Conservation (phyloP, 2,329 filamentous ascomycete genomes). For the Colletotrichum simmondsii region DNA sequence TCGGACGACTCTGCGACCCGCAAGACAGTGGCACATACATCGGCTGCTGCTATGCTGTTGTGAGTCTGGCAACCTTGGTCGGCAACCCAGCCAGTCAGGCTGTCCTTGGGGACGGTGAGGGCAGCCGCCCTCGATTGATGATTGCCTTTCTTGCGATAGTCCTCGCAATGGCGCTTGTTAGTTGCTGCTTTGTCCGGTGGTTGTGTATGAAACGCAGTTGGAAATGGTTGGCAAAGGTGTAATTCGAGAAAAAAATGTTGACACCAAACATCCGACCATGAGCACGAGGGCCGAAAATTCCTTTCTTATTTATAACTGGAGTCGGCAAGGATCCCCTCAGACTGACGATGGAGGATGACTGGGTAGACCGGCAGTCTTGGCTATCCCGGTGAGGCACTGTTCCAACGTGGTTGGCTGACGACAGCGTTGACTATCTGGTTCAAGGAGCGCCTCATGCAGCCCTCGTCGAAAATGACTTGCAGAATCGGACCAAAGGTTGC, state of each 20-base stretch:
- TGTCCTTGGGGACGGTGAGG: slow-evolving; percentile 10
- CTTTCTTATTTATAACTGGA: slow-evolving; percentile 18
- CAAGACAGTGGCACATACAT: slow-evolving; percentile 42
- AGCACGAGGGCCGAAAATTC: background rate
- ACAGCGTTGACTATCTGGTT: slow-evolving; percentile 3
- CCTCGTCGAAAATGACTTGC: background rate
- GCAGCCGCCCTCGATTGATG: slow-evolving; percentile 27
- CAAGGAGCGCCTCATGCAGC: slow-evolving; percentile 12
- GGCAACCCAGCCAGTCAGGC: slow-evolving; percentile 31
- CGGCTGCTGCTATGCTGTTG: slow-evolving; percentile 41
- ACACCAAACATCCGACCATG: background rate
- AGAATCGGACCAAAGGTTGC: background rate
- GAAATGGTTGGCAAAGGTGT: slow-evolving; percentile 37
- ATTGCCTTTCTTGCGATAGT: slow-evolving; percentile 39
- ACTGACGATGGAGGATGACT: background rate
- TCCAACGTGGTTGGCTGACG: slow-evolving; percentile 15
- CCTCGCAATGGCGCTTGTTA: slow-evolving; percentile 37
- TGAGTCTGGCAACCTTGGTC: slow-evolving; percentile 38
- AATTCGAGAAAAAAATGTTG: background rate
- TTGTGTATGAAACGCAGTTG: slow-evolving; percentile 34
- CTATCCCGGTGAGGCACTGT: slow-evolving; percentile 11
- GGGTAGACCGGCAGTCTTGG: background rate
- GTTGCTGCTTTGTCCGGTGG: slow-evolving; percentile 38
- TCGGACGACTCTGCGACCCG: slow-evolving; percentile 39
- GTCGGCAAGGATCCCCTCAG: background rate